Percentiles rank a stretch among this genome's conserved stretches.
Conservation (phyloP, 495 filamentous ascomycete genomes). For the Aspergillus hancockii region DNA sequence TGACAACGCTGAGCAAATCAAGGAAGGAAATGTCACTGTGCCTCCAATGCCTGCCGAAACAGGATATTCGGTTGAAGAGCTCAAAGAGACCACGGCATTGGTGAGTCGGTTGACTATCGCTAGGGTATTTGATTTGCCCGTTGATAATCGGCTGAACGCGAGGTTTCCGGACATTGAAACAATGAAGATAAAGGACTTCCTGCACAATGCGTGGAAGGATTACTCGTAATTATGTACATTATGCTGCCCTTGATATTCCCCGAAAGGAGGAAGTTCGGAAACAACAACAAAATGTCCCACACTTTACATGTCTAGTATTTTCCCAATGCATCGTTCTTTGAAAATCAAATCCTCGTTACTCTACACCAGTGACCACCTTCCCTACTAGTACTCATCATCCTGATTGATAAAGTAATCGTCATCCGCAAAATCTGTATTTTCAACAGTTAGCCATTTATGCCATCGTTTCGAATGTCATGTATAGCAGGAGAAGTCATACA, state of each 20-base stretch:
- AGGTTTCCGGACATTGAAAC: slow-evolving; percentile 31
- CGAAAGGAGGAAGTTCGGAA: too few species aligned
- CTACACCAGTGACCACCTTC: neutral
- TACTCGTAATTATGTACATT: neutral
- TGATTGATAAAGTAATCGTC: neutral
- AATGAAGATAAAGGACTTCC: slow-evolving; percentile 29
- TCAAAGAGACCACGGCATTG: slow-evolving; percentile 32
- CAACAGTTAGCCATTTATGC: neutral
- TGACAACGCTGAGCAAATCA: slow-evolving; percentile 49
- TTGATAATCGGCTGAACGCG: slow-evolving; percentile 25
- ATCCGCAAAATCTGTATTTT: neutral
- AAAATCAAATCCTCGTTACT: neutral
- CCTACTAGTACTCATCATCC: neutral
- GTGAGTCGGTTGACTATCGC: slow-evolving; percentile 36
- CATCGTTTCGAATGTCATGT: neutral
- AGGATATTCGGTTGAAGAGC: slow-evolving; percentile 27
- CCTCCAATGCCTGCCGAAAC: slow-evolving; percentile 33
- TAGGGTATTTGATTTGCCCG: slow-evolving; percentile 35
- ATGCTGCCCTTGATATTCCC: too few species aligned
- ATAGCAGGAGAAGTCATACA: neutral
- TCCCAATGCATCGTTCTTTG: too few species aligned
- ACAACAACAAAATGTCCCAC: too few species aligned
- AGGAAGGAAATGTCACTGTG: slow-evolving; percentile 47
- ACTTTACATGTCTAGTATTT: too few species aligned
- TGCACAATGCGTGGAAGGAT: slow-evolving; percentile 27